Base-by-base conservation (phyloP, 495 filamentous ascomycete species). In the Chaetomium cochliodes region DNA sequence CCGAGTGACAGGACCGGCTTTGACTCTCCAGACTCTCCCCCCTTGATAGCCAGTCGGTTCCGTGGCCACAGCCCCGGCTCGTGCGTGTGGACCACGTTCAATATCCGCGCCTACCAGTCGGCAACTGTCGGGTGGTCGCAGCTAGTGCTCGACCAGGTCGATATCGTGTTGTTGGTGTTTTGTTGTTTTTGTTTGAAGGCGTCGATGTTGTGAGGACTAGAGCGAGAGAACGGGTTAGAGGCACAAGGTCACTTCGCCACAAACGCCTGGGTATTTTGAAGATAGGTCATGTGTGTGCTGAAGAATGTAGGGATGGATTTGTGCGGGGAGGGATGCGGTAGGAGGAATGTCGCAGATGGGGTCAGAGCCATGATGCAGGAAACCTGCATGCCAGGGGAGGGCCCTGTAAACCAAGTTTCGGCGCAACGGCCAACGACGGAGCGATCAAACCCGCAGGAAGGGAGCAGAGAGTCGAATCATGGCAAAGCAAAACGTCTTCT, bases 381-480 rank as follows among this genome's bases (percentile, higher is more conserved):
- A 70, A 71, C 54, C 66, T 73, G 73, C 73, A 74, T 74, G 65
- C 73, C 71, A 74, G 71, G 69, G 73, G 58, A 66, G 33, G 67
- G 54, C 68, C 72, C 67, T 66, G 62, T 54, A 57, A n/a, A 56
- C 50, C 55, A 69, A 30, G 70, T 72, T 74, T 73, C 66, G 69
- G 69, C 65, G 70, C 37, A 42, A 53, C 50, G 63, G 50, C 50
- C 58, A 47, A 60, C 46, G 26, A 53, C 23, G 28, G 62, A 62
- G 65, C 68, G 64, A 64, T 67, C 63, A 60, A 61, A 64, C 60
- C 44, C 46, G 18, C 18, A 25, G 26, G 12, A 44, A 51, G 25
- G n/a, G 26, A 33, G 26, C 11, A 41, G 26, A 20, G 13, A 25
- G n/a, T 42, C 6, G 28, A 30, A 30, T 30, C 33, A n/a, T 5